A percentile compares a stretch with the other conserved stretches of the same genome.
phyloP scores from a whole-genome alignment of 176 grass and related monocot species.

The Juncus effusus region DNA sequence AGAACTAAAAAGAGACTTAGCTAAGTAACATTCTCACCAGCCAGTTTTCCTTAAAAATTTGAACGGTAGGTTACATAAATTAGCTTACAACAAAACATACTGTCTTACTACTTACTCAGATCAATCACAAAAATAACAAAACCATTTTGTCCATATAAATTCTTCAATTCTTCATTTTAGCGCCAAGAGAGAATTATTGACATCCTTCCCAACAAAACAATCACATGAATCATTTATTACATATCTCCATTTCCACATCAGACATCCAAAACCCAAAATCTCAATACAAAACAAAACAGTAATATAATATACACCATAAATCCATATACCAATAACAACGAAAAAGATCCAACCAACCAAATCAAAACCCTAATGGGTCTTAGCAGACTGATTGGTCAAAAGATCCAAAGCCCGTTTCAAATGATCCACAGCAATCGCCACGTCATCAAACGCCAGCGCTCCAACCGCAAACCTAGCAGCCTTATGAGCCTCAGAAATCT shows the following conservation, averaged over 20 bases:
- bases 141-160: no score
- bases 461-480: slow-evolving; percentile 91
- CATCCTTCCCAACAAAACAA: no score
- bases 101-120: no score
- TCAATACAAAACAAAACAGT: no score
- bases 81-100: no score
- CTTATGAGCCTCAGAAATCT: slow-evolving; percentile 90
- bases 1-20: not conserved
- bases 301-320: slow-evolving; percentile 42
- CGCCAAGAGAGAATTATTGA: no score
- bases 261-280: no score
- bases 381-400: slow-evolving; percentile 75
- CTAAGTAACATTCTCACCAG: slow-evolving; percentile 30
- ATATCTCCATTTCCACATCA: no score
- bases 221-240: no score
- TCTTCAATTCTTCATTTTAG: no score
- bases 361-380: slow-evolving; percentile 41
- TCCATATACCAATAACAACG: slow-evolving; percentile 9
- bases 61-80: slow-evolving; percentile 12
- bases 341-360: not conserved
- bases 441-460: slow-evolving; percentile 89
- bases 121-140: no score
- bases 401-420: slow-evolving; percentile 77
- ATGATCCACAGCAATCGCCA: slow-evolving; percentile 74
- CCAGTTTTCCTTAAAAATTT: slow-evolving; percentile 10